phyloP scores from a whole-genome alignment of 805 yeast genomes.

The Pichia manshurica region DNA sequence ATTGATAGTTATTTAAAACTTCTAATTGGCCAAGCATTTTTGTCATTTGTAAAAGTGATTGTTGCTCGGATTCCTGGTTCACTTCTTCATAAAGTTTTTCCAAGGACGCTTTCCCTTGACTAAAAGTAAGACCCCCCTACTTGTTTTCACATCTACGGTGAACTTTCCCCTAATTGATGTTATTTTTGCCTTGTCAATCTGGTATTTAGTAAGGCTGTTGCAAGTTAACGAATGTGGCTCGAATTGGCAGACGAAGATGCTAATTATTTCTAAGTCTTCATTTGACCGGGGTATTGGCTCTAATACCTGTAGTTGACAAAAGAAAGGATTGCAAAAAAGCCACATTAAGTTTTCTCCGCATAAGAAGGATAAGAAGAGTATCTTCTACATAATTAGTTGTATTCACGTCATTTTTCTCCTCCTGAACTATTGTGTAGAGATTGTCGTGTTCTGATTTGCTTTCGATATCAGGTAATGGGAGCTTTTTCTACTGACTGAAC shows the following conservation, averaged over 20 bases:
- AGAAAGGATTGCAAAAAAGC: background rate
- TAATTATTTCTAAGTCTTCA: background rate
- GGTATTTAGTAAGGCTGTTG: no score
- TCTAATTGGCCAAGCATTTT: no score
- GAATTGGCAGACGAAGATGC: background rate
- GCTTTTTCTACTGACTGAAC: no score
- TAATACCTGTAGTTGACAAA: conserved; percentile 5
- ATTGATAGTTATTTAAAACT: no score
- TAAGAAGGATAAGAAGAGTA: background rate
- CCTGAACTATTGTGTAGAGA: background rate
- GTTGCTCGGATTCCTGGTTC: no score
- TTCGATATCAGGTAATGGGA: no score
- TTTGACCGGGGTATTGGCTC: conserved; percentile 7
- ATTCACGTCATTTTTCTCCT: background rate
- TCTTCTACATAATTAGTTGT: background rate
- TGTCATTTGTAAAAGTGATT: no score
- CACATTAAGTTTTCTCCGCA: background rate
- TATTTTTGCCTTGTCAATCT: no score
- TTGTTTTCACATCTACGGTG: conserved; percentile 12
- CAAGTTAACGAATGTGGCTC: conserved; percentile 12
- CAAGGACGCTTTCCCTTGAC: no score
- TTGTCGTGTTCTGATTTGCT: no score
- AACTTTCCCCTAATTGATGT: background rate
- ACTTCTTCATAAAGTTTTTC: no score
- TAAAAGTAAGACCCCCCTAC: no score